phyloP scores from a whole-genome alignment of 495 filamentous ascomycete species.

The Talaromyces adpressus region DNA sequence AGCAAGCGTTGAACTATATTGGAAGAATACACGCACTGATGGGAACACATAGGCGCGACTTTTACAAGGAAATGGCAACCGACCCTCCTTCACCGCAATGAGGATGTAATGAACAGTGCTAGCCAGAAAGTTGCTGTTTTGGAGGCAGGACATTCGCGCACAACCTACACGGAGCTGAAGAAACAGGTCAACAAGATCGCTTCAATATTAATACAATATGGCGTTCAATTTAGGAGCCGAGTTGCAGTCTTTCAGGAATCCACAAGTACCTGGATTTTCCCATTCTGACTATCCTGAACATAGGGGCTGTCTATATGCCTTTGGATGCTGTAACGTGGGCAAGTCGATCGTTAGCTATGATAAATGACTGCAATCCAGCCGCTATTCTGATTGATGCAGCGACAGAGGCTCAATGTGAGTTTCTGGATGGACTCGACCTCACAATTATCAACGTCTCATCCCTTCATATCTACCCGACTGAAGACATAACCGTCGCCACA shows the following conservation, averaged over 20 bases:
- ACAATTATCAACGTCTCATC: slow-evolving; percentile 6
- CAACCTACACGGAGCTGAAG: slow-evolving; percentile 13
- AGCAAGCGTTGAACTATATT: slow-evolving; percentile 6
- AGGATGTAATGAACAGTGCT: slow-evolving; percentile 16
- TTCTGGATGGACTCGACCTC: slow-evolving; percentile 1
- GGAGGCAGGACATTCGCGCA: slow-evolving; percentile 8
- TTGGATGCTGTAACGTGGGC: slow-evolving; percentile 36
- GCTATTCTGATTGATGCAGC: slow-evolving; percentile 12
- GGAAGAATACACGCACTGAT: slow-evolving; percentile 18
- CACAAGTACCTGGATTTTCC: slow-evolving; percentile 38
- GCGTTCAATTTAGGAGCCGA: slow-evolving; percentile 17
- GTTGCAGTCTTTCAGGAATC: slow-evolving; percentile 21
- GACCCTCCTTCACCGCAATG: slow-evolving; percentile 29
- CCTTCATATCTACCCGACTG: background rate
- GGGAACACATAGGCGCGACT: slow-evolving; percentile 10
- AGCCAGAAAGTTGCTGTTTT: slow-evolving; percentile 10
- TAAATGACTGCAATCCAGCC: slow-evolving; percentile 14
- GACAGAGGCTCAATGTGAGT: slow-evolving; percentile 8
- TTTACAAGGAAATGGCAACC: slow-evolving; percentile 19
- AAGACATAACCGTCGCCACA: slow-evolving; percentile 13
- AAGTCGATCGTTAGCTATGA: slow-evolving; percentile 22
- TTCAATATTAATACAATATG: slow-evolving; percentile 10
- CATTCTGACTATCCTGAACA: slow-evolving; percentile 41
- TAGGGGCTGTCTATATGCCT: slow-evolving; percentile 46
- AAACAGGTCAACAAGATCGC: slow-evolving; percentile 14